Percentiles rank a stretch among this genome's conserved stretches.
Conservation (phyloP, 2,329 filamentous ascomycete genomes). For the Microcera coccophila region DNA sequence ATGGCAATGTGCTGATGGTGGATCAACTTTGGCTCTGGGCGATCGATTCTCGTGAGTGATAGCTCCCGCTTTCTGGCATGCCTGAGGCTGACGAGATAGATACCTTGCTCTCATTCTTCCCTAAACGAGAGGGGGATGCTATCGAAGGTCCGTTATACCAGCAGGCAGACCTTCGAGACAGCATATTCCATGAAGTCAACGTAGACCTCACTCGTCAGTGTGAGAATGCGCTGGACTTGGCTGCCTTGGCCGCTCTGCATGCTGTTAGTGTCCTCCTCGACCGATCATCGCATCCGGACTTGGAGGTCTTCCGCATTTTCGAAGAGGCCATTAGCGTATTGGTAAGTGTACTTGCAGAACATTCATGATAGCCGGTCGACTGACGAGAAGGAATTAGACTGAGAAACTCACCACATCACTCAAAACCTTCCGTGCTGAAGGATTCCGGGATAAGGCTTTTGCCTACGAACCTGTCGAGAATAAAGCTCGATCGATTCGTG, state of each 20-base stretch:
- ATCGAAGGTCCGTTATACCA: constrained; percentile 54
- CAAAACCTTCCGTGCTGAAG: constrained; percentile 57
- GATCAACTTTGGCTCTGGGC: constrained; percentile 63
- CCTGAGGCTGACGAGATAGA: constrained; percentile 29
- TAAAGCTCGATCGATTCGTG: constrained; percentile 38
- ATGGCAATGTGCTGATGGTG: constrained; percentile 62
- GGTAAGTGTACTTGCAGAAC: constrained; percentile 33
- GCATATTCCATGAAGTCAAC: constrained; percentile 63
- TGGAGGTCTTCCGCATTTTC: constrained; percentile 62
- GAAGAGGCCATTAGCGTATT: constrained; percentile 63
- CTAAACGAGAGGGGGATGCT: constrained; percentile 50
- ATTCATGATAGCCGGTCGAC: background rate
- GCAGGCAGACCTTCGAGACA: constrained; percentile 59
- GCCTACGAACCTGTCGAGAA: constrained; percentile 40
- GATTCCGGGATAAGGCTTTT: constrained; percentile 45
- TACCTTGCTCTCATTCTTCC: constrained; percentile 53
- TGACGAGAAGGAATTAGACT: constrained; percentile 38
- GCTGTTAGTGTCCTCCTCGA: constrained; percentile 61
- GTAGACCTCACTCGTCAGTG: constrained; percentile 60
- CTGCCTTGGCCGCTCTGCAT: constrained; percentile 58
- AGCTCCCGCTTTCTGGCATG: background rate
- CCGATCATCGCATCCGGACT: constrained; percentile 54
- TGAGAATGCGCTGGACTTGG: constrained; percentile 59
- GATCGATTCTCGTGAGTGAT: constrained; percentile 47
- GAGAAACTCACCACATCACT: constrained; percentile 60